Conservation (phyloP, 2,329 filamentous ascomycete genomes). For the Hymenoscyphus fraxineus region DNA sequence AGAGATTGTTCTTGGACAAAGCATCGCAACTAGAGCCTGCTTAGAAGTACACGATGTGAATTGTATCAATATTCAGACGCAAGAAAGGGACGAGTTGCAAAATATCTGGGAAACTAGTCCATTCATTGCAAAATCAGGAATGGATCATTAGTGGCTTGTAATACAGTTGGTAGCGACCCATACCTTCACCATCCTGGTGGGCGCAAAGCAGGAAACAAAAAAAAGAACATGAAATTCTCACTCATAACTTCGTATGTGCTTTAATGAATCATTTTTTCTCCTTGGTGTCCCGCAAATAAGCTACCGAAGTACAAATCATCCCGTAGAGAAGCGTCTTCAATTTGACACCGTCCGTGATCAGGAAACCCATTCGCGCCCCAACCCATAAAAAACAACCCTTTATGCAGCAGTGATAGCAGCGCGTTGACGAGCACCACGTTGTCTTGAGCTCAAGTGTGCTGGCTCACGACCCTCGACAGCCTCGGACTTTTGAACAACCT, state of each 20-base stretch:
- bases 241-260: slow-evolving; percentile 5
- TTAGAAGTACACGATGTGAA: no score
- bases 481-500: slow-evolving; percentile 88
- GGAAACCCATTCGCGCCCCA: slow-evolving; percentile 30
- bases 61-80: no score
- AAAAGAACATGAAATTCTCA: slow-evolving; percentile 2
- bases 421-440: slow-evolving; percentile 72
- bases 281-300: slow-evolving; percentile 29
- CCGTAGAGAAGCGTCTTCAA: slow-evolving; percentile 24
- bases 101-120: background rate
- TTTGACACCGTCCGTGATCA: slow-evolving; percentile 25
- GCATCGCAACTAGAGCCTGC: no score
- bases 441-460: slow-evolving; percentile 78
- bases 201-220: background rate
- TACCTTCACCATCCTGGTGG: background rate
- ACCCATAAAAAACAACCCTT: slow-evolving; percentile 33
- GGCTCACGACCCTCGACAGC: slow-evolving; percentile 61
- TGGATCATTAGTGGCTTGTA: background rate
- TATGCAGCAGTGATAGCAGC: slow-evolving; percentile 64
- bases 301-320: slow-evolving; percentile 34
- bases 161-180: background rate
- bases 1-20: no score
- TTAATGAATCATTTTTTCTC: slow-evolving; percentile 21
- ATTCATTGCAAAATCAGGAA: background rate
- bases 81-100: background rate